Evolutionary conservation across 352 stramenopile genomes (phyloP).

Genomic region (Phytophthora pistaciae): DNA sequence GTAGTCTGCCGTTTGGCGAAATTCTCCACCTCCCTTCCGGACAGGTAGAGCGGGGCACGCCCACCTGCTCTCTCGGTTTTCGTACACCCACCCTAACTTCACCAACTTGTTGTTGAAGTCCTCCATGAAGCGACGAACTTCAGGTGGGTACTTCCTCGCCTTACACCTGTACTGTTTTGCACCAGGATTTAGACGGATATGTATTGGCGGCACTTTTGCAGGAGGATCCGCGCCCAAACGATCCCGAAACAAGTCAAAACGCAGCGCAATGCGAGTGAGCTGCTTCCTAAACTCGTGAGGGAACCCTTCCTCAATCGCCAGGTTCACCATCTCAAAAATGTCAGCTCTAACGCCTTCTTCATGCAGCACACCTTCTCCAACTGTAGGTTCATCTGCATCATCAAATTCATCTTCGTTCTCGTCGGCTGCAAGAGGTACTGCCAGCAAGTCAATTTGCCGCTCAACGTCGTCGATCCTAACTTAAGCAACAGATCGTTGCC

Average conservation of each 20-base stretch:
- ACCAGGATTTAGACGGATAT: constrained; percentile 26
- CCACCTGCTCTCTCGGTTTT: no score
- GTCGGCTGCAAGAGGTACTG: constrained; percentile 1
- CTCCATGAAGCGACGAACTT: constrained; percentile 24
- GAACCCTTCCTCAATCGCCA: constrained; percentile 7
- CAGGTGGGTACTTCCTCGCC: constrained; percentile 24
- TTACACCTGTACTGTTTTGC: constrained; percentile 30
- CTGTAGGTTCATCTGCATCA: constrained; percentile 5
- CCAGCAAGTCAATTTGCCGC: constrained; percentile 9
- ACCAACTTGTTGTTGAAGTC: constrained; percentile 27
- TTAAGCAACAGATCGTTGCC: no score
- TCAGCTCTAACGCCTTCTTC: not conserved
- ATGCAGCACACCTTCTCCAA: not conserved
- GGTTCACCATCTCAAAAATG: not conserved
- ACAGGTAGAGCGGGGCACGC: no score
- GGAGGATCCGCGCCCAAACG: constrained; percentile 28
- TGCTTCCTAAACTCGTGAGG: not conserved
- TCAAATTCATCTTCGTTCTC: constrained; percentile 14
- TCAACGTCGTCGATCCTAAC: no score
- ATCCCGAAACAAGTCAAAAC: constrained; percentile 16
- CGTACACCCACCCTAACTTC: no score
- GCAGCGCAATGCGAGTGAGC: constrained; percentile 5
- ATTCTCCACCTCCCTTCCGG: no score
- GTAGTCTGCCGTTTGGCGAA: no score
- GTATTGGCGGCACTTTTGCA: constrained; percentile 25